Conservation (phyloP, 2,329 filamentous ascomycete species). For the Clonostachys byssicola region DNA sequence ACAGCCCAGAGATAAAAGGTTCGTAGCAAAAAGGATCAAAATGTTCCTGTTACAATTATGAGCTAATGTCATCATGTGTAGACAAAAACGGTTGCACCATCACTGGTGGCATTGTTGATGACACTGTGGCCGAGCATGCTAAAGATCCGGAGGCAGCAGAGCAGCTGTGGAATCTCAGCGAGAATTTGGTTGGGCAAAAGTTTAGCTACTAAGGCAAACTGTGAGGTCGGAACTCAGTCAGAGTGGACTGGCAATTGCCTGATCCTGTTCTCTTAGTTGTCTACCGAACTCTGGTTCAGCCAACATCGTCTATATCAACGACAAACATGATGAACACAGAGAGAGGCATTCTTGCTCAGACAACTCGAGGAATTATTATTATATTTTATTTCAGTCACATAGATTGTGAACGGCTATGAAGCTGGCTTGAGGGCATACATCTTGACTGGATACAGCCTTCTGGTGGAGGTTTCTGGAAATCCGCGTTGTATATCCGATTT, state of each 20-base stretch:
- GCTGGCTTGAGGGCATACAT: constrained; percentile 70
- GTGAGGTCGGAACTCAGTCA: no score
- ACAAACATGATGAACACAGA: no score
- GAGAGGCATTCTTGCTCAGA: no score
- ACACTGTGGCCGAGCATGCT: constrained; percentile 17
- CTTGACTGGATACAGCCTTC: constrained; percentile 62
- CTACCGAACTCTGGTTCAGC: no score
- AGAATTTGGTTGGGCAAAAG: constrained; percentile 18
- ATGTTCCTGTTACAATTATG: constrained; percentile 2
- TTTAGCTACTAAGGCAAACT: constrained; percentile 9
- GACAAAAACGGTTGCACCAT: constrained; percentile 13
- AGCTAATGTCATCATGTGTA: not conserved
- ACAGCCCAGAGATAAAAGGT: not conserved
- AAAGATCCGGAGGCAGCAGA: constrained; percentile 15
- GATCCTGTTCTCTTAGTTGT: no score
- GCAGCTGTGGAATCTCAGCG: constrained; percentile 18
- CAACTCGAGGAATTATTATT: no score
- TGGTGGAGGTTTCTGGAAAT: constrained; percentile 50
- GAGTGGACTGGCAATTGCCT: no score
- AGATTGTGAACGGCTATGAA: not conserved
- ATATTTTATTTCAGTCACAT: no score
- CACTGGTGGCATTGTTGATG: constrained; percentile 3
- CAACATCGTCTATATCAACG: no score
- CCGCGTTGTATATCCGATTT: constrained; percentile 69
- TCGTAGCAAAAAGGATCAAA: constrained; percentile 1